A percentile compares a stretch with the other conserved stretches of the same genome.
phyloP scores from a whole-genome alignment of 495 filamentous ascomycete species.

The Diplogelasinospora grovesii region DNA sequence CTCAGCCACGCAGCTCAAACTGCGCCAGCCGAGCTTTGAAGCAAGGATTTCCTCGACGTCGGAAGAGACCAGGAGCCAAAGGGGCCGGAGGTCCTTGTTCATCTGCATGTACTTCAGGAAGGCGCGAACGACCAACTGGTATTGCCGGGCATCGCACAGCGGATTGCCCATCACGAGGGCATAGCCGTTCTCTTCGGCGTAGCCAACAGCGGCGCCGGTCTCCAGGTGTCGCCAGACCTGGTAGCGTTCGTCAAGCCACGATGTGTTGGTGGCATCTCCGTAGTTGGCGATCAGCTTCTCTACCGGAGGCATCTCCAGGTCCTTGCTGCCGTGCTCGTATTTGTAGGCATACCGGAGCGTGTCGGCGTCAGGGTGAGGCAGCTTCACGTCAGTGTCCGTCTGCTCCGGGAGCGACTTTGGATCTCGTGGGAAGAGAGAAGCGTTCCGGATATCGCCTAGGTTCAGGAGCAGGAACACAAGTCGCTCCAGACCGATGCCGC shows the following conservation, averaged over 20 bases:
- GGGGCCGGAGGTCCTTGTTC: conserved; percentile 62
- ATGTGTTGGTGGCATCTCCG: conserved; percentile 80
- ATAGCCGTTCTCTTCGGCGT: conserved; percentile 63
- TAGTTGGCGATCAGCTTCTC: conserved; percentile 85
- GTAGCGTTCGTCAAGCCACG: conserved; percentile 78
- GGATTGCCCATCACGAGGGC: conserved; percentile 78
- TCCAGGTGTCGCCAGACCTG: conserved; percentile 70
- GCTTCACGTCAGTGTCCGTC: conserved; percentile 32
- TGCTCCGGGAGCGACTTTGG: conserved; percentile 68
- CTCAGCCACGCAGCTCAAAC: conserved; percentile 75
- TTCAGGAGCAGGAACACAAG: conserved; percentile 77
- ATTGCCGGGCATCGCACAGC: conserved; percentile 67
- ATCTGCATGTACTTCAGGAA: conserved; percentile 70
- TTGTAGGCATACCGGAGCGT: conserved; percentile 53
- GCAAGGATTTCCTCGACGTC: conserved; percentile 68
- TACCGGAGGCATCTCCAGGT: conserved; percentile 57
- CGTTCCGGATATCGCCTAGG: conserved; percentile 82
- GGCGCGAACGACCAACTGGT: conserved; percentile 57
- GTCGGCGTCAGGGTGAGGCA: conserved; percentile 74
- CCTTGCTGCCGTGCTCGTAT: conserved; percentile 30
- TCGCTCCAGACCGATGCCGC: conserved; percentile 84
- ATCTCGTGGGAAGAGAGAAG: conserved; percentile 77
- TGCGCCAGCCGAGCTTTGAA: conserved; percentile 72
- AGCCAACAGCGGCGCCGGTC: conserved; percentile 75
- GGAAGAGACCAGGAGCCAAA: conserved; percentile 70